Evolutionary conservation across 2,329 filamentous ascomycete species (phyloP).

Genomic region (Eutypa lata): DNA sequence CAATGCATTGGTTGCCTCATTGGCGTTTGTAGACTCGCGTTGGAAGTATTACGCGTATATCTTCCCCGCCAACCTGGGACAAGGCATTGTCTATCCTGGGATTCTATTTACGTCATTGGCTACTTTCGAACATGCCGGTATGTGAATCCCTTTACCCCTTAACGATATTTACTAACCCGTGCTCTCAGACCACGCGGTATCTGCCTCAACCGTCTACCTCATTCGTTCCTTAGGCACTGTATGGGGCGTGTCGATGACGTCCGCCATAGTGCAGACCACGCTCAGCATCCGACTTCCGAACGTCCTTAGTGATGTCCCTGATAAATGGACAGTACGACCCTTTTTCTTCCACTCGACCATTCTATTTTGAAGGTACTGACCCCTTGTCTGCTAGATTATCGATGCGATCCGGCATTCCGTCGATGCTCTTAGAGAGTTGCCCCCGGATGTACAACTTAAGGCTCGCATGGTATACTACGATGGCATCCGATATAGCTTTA

Average conservation of each 20-base stretch:
- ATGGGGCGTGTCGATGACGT: slow-evolving; percentile 62
- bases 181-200: slow-evolving; percentile 56
- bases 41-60: slow-evolving; percentile 57
- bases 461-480: slow-evolving; percentile 59
- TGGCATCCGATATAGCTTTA: slow-evolving; percentile 54
- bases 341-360: slow-evolving; percentile 8
- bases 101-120: slow-evolving; percentile 61
- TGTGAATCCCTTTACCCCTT: slow-evolving; percentile 11
- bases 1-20: slow-evolving; percentile 47
- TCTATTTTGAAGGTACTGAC: slow-evolving; percentile 19
- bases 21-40: slow-evolving; percentile 46
- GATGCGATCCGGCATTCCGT: slow-evolving; percentile 61
- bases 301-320: slow-evolving; percentile 51
- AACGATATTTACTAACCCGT: slow-evolving; percentile 6
- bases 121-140: slow-evolving; percentile 59
- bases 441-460: slow-evolving; percentile 52
- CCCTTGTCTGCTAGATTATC: slow-evolving; percentile 45
- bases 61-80: slow-evolving; percentile 56
- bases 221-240: slow-evolving; percentile 61
- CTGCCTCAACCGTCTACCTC: slow-evolving; percentile 60
- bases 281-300: slow-evolving; percentile 51
- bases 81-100: slow-evolving; percentile 57
- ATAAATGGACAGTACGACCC: slow-evolving; percentile 54
- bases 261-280: slow-evolving; percentile 61
- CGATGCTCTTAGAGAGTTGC: slow-evolving; percentile 50